phyloP scores from a whole-genome alignment of 768 basidiomycete species.

The Mycena epipterygia region DNA sequence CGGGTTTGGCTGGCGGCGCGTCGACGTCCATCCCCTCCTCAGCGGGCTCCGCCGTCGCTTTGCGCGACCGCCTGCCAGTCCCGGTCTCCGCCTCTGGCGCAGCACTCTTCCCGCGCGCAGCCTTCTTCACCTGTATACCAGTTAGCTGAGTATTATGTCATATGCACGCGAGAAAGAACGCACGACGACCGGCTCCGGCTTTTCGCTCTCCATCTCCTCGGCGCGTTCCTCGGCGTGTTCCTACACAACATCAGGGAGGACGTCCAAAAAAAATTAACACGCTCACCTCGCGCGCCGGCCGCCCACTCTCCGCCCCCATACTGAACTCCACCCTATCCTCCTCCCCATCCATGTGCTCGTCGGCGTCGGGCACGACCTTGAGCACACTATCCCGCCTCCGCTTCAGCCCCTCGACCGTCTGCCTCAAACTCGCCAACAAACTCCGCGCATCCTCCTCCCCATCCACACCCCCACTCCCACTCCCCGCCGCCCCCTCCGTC shows the following conservation, averaged over 20 bases:
- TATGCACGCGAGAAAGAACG: neutral
- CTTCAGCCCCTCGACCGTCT: constrained; percentile 63
- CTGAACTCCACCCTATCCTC: neutral
- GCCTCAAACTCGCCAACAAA: constrained; percentile 63
- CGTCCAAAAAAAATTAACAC: neutral
- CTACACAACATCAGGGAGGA: constrained; percentile 41
- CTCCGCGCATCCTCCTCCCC: constrained; percentile 56
- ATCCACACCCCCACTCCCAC: constrained; percentile 41
- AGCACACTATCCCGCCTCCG: constrained; percentile 47
- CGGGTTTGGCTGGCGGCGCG: constrained; percentile 5
- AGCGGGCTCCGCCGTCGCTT: constrained; percentile 10
- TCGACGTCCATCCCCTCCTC: constrained; percentile 23
- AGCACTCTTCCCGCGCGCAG: neutral
- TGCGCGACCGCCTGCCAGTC: neutral
- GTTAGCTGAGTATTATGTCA: neutral
- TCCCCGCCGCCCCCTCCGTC: neutral
- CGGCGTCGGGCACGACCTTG: constrained; percentile 31
- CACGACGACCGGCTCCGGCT: neutral
- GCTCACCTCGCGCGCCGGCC: neutral
- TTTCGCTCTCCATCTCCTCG: neutral
- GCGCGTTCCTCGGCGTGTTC: constrained; percentile 15
- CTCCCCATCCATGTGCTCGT: constrained; percentile 14
- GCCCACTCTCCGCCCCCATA: constrained; percentile 22
- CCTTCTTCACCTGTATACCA: neutral
- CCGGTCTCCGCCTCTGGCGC: neutral